A percentile compares a stretch with the other conserved stretches of the same genome.
These are phyloP conservation scores for Ustilago esculenta DNA, from an alignment of 1,284 basidiomycete genomes.

Conservation along the genomic window DNA sequence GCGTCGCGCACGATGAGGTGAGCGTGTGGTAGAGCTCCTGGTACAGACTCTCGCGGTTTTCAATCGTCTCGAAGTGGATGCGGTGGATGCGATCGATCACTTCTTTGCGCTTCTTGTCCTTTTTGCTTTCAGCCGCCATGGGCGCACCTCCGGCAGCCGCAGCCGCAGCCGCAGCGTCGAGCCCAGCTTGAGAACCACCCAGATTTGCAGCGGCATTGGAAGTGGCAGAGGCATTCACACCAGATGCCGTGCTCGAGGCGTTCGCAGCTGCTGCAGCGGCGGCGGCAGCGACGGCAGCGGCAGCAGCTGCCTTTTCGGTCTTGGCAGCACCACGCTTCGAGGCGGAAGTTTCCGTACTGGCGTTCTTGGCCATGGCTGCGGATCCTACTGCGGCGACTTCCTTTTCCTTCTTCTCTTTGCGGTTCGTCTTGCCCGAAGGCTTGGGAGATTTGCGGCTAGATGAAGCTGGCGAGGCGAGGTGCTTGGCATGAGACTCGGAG, in stretches of 20 bases:
- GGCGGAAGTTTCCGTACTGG: constrained; percentile 29
- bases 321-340: constrained; percentile 36
- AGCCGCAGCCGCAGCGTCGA: constrained; percentile 4
- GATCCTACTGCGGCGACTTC: constrained; percentile 25
- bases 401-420: constrained; percentile 42
- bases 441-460: constrained; percentile 41
- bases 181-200: constrained; percentile 12
- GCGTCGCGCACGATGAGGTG: constrained; percentile 53
- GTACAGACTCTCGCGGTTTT: constrained; percentile 62
- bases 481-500: constrained; percentile 38
- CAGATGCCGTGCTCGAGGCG: constrained; percentile 6
- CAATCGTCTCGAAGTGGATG: constrained; percentile 63
- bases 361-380: constrained; percentile 38
- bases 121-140: constrained; percentile 38
- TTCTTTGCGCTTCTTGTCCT: constrained; percentile 63
- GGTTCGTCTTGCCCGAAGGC: constrained; percentile 29
- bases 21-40: constrained; percentile 59
- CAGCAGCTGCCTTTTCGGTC: constrained; percentile 37
- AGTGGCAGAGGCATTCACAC: background rate
- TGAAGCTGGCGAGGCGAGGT: constrained; percentile 34
- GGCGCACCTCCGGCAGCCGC: constrained; percentile 6
- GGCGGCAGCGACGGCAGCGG: constrained; percentile 20
- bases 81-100: constrained; percentile 64
- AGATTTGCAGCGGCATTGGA: constrained; percentile 8
- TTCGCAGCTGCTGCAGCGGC: constrained; percentile 18